Percentiles rank a stretch among this genome's conserved stretches.
Conservation (phyloP, 441 rosid species). For the Adansonia rubrostipa region DNA sequence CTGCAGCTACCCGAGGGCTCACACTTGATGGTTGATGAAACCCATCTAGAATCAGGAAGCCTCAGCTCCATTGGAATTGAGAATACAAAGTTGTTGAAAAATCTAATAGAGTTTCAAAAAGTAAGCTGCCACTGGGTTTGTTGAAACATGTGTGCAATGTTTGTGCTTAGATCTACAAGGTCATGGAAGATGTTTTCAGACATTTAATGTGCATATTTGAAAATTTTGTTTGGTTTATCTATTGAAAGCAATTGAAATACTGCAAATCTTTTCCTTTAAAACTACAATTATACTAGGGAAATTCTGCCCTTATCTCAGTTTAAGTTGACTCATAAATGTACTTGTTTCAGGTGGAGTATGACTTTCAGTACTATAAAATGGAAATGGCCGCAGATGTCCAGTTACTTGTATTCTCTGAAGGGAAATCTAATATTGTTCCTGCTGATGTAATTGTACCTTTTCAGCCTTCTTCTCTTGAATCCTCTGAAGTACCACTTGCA, state of each 20-base stretch:
- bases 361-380: conserved; percentile 86
- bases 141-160: background rate
- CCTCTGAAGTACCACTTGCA: conserved; percentile 40
- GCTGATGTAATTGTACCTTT: conserved; percentile 77
- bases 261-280: conserved; percentile 3
- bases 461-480: conserved; percentile 56
- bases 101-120: conserved; percentile 72
- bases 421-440: conserved; percentile 83
- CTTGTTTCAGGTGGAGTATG: conserved; percentile 76
- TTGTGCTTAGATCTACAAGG: background rate
- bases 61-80: conserved; percentile 77
- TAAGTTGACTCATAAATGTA: background rate
- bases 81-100: conserved; percentile 70
- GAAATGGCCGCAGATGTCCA: conserved; percentile 84
- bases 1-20: conserved; percentile 88
- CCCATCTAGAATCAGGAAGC: conserved; percentile 68
- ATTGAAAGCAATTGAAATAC: background rate
- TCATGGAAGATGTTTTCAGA: no score
- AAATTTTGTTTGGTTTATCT: background rate
- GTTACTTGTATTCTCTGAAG: conserved; percentile 71
- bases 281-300: background rate
- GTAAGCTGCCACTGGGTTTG: conserved; percentile 40
- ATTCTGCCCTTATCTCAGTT: background rate
- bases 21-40: conserved; percentile 78
- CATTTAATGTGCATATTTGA: no score